phyloP scores from a whole-genome alignment of 164 flowering plant species.

The Euptelea pleiosperma region DNA sequence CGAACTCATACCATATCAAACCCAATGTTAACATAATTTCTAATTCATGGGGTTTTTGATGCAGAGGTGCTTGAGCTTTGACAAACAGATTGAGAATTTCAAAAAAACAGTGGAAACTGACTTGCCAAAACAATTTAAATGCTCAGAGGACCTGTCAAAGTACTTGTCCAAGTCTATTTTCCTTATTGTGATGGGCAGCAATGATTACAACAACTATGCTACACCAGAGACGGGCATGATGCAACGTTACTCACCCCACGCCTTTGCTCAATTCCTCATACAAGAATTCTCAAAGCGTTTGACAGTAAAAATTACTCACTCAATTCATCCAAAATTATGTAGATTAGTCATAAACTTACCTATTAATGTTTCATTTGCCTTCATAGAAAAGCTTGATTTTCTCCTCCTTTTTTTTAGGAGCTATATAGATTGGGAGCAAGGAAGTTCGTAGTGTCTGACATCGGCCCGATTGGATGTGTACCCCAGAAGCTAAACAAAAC shows the following conservation, averaged over 20 bases:
- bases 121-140: slow-evolving; percentile 6
- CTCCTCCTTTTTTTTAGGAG: no score
- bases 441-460: slow-evolving; percentile 32
- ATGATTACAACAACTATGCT: slow-evolving; percentile 40
- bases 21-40: not conserved
- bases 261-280: slow-evolving; percentile 23
- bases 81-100: slow-evolving; percentile 33
- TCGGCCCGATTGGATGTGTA: slow-evolving; percentile 6
- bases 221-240: slow-evolving; percentile 15
- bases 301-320: slow-evolving; percentile 17
- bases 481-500: no score
- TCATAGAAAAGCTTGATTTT: not conserved
- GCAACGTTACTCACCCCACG: slow-evolving; percentile 9
- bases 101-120: slow-evolving; percentile 14
- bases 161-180: slow-evolving; percentile 41
- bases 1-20: no score
- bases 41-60: slow-evolving; percentile 15
- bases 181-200: slow-evolving; percentile 35
- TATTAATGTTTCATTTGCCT: no score
- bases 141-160: slow-evolving; percentile 1
- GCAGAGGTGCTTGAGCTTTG: slow-evolving; percentile 38
- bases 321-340: no score
- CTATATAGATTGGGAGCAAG: slow-evolving; percentile 34
- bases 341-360: no score
- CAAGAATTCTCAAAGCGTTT: slow-evolving; percentile 11